phyloP scores from a whole-genome alignment of 2,329 filamentous ascomycete species.

The Talaromyces sp. region DNA sequence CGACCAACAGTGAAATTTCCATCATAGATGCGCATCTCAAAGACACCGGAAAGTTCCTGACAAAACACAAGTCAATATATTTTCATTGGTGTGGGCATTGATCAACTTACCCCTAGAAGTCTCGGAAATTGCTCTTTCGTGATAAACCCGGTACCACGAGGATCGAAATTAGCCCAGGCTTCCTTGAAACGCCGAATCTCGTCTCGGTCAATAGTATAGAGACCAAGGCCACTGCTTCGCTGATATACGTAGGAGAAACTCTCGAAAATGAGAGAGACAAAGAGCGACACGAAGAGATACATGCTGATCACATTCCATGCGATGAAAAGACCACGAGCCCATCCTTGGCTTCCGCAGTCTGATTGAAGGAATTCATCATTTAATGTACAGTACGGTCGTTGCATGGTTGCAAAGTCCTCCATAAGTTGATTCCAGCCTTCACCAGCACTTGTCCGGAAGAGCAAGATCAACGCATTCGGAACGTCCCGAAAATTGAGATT shows the following conservation, averaged over 20 bases:
- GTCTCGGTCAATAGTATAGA: slow-evolving; percentile 84
- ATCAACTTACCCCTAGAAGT: slow-evolving; percentile 65
- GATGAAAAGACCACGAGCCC: slow-evolving; percentile 87
- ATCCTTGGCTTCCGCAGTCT: slow-evolving; percentile 86
- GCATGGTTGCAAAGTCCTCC: slow-evolving; percentile 85
- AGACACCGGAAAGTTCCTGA: slow-evolving; percentile 82
- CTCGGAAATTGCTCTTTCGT: slow-evolving; percentile 84
- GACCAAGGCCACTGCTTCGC: slow-evolving; percentile 83
- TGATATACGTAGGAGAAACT: slow-evolving; percentile 99
- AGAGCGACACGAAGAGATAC: slow-evolving; percentile 99
- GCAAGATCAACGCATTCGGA: slow-evolving; percentile 84
- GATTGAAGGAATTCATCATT: slow-evolving; percentile 71
- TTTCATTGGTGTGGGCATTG: not conserved
- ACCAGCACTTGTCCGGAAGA: slow-evolving; percentile 89
- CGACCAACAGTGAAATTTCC: slow-evolving; percentile 81
- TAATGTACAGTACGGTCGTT: slow-evolving; percentile 75
- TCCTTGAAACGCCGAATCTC: slow-evolving; percentile 97
- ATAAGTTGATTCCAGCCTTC: slow-evolving; percentile 97
- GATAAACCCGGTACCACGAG: slow-evolving; percentile 86
- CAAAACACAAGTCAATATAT: not conserved
- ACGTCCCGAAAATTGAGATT: slow-evolving; percentile 93
- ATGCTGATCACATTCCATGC: slow-evolving; percentile 99
- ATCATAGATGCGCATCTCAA: slow-evolving; percentile 95
- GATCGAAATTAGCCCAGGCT: slow-evolving; percentile 94
- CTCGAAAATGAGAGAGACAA: slow-evolving; percentile 97